Percentiles rank a stretch among this genome's conserved stretches.
phyloP scores from a whole-genome alignment of 202 grass and related monocot species.

The Setaria italica region DNA sequence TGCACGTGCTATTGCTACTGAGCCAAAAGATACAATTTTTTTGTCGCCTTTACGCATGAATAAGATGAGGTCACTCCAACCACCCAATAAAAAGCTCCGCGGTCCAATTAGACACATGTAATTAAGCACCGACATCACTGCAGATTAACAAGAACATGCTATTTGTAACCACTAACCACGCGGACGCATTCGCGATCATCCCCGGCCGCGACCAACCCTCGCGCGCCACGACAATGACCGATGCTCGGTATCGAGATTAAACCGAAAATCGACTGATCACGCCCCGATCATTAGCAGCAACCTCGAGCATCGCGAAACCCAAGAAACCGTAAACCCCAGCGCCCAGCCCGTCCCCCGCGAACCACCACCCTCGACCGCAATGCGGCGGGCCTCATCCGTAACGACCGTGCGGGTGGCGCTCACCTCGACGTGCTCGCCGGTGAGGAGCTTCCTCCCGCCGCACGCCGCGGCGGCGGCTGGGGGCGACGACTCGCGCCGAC shows the following conservation, averaged over 20 bases:
- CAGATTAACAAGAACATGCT: slow-evolving; percentile 19
- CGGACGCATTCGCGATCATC: not conserved
- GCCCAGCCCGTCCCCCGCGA: not conserved
- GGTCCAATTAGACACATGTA: slow-evolving; percentile 1
- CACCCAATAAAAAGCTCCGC: not conserved
- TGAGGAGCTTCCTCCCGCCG: slow-evolving; percentile 54
- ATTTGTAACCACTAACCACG: slow-evolving; percentile 25
- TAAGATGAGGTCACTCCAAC: not conserved
- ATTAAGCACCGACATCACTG: slow-evolving; percentile 14
- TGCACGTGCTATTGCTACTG: not conserved
- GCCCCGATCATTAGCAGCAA: slow-evolving; percentile 16
- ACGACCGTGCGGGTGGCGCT: not conserved
- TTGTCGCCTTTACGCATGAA: slow-evolving; percentile 7
- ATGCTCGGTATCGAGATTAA: slow-evolving; percentile 4
- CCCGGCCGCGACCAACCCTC: not conserved
- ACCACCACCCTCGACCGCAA: slow-evolving; percentile 9
- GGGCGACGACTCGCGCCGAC: slow-evolving; percentile 35
- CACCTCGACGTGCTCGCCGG: slow-evolving; percentile 61
- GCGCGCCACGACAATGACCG: not conserved
- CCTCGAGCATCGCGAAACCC: slow-evolving; percentile 1
- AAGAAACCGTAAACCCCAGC: not conserved
- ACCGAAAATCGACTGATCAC: not conserved
- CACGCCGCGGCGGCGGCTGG: slow-evolving; percentile 1
- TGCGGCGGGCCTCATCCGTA: slow-evolving; percentile 15
- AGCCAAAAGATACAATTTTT: not conserved